Evolutionary conservation across 129 eudicot genomes (phyloP).

Genomic region (Silybum marianum): DNA sequence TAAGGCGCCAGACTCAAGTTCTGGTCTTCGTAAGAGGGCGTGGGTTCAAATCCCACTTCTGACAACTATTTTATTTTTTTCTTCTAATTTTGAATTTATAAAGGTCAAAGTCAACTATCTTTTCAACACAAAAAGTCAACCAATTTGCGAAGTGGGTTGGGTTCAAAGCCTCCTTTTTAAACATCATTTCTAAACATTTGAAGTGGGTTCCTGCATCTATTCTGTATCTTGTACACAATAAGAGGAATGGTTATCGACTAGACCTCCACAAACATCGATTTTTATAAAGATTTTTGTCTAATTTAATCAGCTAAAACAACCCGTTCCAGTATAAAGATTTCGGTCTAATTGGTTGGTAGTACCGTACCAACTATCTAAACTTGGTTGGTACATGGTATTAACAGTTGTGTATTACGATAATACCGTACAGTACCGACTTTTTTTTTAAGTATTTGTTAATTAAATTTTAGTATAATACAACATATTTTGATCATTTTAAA

Average conservation of each 20-base stretch:
- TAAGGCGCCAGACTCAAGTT: conserved; percentile 99
- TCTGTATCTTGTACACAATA: neutral
- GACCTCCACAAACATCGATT: neutral
- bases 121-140: neutral
- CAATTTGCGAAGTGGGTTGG: neutral
- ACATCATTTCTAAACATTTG: neutral
- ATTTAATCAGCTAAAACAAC: too few relatives aligned
- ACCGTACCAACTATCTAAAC: too few relatives aligned
- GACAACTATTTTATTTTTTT: conserved; percentile 35
- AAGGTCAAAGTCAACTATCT: neutral
- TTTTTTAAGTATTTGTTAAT: too few relatives aligned
- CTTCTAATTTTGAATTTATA: neutral
- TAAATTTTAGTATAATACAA: too few relatives aligned
- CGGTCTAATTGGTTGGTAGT: too few relatives aligned
- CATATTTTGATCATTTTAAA: too few relatives aligned
- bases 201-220: neutral
- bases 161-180: neutral
- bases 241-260: neutral
- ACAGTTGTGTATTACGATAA: too few relatives aligned
- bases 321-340: too few relatives aligned
- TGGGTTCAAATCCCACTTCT: conserved; percentile 99
- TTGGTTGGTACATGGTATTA: too few relatives aligned
- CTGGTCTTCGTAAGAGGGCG: conserved; percentile 97
- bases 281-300: too few relatives aligned
- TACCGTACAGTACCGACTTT: too few relatives aligned